Base-by-base conservation (phyloP, 1,284 basidiomycete species). In the Sparassis latifolia region DNA sequence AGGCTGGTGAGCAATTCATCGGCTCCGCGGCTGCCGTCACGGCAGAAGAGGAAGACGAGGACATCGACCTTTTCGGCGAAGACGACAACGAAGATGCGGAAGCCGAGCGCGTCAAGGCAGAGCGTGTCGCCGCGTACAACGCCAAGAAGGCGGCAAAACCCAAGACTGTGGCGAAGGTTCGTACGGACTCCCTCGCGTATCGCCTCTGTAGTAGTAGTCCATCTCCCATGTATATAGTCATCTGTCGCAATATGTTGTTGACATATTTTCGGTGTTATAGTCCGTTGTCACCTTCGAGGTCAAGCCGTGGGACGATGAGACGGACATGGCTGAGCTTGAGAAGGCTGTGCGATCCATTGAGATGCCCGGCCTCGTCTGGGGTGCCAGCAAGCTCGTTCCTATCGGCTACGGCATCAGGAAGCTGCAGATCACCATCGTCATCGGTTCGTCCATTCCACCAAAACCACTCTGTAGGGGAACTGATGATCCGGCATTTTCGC, bases 291-390 rank as follows among this genome's bases (percentile, higher is more conserved):
- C 97, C 49, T 76, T 98, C 63, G 94, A 98, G 61, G 93, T 99
- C 58, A 99, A 98, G 76, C 96, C 95, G 45, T 96, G 95, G 96
- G 96, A 99, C 69, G 95, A 98, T 70, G 94, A 97, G 78, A 99
- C 96, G 54, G 92, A 98, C 75, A 94, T 99, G 92, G 79, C 68
- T 48, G 87, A 75, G 50, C 79, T 99, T 60, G 96, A 99, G 74
- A 71, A 78, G 41, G 64, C 76, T 42, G 94, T 99, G 51, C 87
- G 96, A 58, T 85, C 87, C 32, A 86, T 99, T 64, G 82, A 93
- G 71, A 76, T 83, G 77, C 88, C 92, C 52, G 96, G 97, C 67
- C 86, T 99, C 57, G 82, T 97, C 49, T 99, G 97, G 96, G 93
- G 93, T 69, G 78, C 80, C 48, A 87, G 84, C 75, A 94, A 92